Evolutionary conservation across 345 rosid genomes (phyloP).

Genomic region (Heritiera littoralis): DNA sequence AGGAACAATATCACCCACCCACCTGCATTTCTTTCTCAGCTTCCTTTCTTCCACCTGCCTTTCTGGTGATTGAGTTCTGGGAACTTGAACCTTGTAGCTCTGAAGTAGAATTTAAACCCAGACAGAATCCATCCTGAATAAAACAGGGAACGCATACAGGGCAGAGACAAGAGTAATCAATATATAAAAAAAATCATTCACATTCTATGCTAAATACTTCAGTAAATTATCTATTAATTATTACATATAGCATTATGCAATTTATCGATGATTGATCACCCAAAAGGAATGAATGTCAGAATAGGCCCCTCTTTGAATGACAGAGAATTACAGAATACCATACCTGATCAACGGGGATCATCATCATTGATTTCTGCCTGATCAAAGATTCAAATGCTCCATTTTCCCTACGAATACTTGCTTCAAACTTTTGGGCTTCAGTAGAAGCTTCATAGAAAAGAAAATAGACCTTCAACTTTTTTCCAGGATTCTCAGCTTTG

Average conservation of each 20-base stretch:
- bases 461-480: conserved; percentile 78
- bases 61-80: conserved; percentile 81
- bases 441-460: conserved; percentile 91
- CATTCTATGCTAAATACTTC: neutral
- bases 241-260: neutral
- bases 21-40: conserved; percentile 91
- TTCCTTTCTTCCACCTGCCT: conserved; percentile 95
- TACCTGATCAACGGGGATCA: conserved; percentile 96
- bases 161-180: conserved; percentile 1
- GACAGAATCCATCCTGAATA: conserved; percentile 65
- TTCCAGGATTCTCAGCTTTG: conserved; percentile 87
- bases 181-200: neutral
- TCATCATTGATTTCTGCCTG: conserved; percentile 93
- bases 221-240: neutral
- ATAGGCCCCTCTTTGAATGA: neutral
- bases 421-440: conserved; percentile 93
- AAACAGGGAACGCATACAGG: neutral
- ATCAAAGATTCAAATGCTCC: conserved; percentile 95
- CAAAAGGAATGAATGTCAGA: neutral
- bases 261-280: neutral
- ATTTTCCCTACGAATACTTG: conserved; percentile 89
- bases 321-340: conserved; percentile 18
- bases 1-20: neutral
- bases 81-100: conserved; percentile 67
- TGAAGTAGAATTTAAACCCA: conserved; percentile 52